Conservation (phyloP, 768 basidiomycete species). For the Leccinum arenicola region DNA sequence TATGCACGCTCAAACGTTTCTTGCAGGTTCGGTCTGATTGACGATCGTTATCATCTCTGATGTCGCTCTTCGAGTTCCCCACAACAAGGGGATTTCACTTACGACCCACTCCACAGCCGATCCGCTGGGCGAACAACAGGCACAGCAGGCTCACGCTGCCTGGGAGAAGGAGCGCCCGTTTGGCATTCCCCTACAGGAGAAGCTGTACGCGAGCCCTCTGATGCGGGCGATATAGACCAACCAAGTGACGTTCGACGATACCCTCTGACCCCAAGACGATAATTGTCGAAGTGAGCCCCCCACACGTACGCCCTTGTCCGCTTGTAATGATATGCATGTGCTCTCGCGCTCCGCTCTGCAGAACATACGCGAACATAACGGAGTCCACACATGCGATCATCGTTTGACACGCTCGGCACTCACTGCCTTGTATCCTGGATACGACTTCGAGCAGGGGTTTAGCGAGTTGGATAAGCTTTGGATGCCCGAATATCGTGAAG, state of each 20-base stretch:
- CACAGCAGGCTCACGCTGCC: slow-evolving; percentile 26
- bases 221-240: slow-evolving; percentile 59
- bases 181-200: slow-evolving; percentile 19
- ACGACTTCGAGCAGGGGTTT: slow-evolving; percentile 54
- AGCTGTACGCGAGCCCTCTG: slow-evolving; percentile 43
- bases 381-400: slow-evolving; percentile 72
- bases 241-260: slow-evolving; percentile 47
- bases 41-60: slow-evolving; percentile 30
- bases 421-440: slow-evolving; percentile 34
- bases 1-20: not conserved
- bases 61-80: not conserved
- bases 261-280: slow-evolving; percentile 29
- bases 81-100: not conserved
- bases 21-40: slow-evolving; percentile 31
- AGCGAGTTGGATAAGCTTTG: slow-evolving; percentile 63
- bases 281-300: slow-evolving; percentile 51
- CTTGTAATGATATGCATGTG: not conserved
- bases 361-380: slow-evolving; percentile 65
- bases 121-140: slow-evolving; percentile 54
- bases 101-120: slow-evolving; percentile 12
- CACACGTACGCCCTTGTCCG: not conserved
- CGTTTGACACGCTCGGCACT: slow-evolving; percentile 53
- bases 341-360: slow-evolving; percentile 20
- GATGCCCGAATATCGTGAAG: slow-evolving; percentile 30
- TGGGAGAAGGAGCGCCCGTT: slow-evolving; percentile 15